A percentile compares a stretch with the other conserved stretches of the same genome.
Evolutionary conservation across 768 basidiomycete genomes (phyloP).

Genomic region (Suillus luteus): DNA sequence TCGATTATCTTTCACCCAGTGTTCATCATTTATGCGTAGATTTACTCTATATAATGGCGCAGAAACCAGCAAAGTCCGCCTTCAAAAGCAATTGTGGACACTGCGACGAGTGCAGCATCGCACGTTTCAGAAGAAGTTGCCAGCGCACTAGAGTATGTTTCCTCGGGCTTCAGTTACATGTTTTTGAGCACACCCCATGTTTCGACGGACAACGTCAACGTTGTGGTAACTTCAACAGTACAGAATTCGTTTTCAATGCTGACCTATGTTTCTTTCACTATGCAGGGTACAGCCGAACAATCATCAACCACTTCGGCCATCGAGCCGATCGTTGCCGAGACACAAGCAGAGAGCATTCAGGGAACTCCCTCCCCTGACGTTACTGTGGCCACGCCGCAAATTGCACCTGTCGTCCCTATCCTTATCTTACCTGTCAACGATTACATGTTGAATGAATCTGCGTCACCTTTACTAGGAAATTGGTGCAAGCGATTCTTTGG

Average conservation of each 20-base stretch:
- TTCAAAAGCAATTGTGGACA: slow-evolving; percentile 1
- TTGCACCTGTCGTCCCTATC: slow-evolving; percentile 38
- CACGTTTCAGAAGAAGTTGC: not conserved
- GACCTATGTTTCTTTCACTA: not conserved
- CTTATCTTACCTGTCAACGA: slow-evolving; percentile 45
- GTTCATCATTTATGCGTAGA: no score
- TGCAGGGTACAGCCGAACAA: slow-evolving; percentile 1
- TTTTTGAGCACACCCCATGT: not conserved
- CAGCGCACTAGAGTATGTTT: not conserved
- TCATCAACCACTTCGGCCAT: slow-evolving; percentile 20
- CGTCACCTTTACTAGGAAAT: slow-evolving; percentile 12
- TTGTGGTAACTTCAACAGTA: not conserved
- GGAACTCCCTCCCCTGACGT: slow-evolving; percentile 7
- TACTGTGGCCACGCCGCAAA: slow-evolving; percentile 18
- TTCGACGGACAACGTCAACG: not conserved
- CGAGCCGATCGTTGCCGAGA: slow-evolving; percentile 17
- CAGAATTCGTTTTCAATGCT: no score
- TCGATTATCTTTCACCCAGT: no score
- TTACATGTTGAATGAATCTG: slow-evolving; percentile 32
- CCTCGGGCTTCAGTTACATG: not conserved
- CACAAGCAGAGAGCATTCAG: slow-evolving; percentile 6
- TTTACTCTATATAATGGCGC: no score
- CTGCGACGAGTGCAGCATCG: not conserved
- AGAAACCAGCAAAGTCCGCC: no score
- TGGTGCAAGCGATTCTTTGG: not conserved